Conservation (phyloP, 2,329 filamentous ascomycete species). For the Pyrenophora seminiperda region DNA sequence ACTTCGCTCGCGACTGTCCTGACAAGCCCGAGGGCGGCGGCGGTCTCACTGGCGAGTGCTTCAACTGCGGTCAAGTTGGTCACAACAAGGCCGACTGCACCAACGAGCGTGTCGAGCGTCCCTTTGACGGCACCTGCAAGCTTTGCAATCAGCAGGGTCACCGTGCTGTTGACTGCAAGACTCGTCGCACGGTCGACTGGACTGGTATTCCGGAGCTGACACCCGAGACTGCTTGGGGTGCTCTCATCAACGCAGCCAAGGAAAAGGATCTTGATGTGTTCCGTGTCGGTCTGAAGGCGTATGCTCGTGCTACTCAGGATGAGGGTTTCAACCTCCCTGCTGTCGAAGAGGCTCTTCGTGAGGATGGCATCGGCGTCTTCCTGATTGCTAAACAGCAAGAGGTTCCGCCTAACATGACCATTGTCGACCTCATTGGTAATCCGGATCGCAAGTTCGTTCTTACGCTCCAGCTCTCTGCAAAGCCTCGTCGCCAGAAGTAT, state of each 20-base stretch:
- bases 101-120: slow-evolving; percentile 58
- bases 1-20: slow-evolving; percentile 58
- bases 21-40: slow-evolving; percentile 46
- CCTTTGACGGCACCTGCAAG: slow-evolving; percentile 63
- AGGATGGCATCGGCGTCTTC: slow-evolving; percentile 54
- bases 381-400: slow-evolving; percentile 59
- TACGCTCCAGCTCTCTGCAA: slow-evolving; percentile 64
- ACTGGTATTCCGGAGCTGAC: slow-evolving; percentile 53
- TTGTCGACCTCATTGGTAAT: slow-evolving; percentile 61
- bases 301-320: slow-evolving; percentile 51
- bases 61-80: slow-evolving; percentile 64
- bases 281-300: slow-evolving; percentile 53
- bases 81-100: slow-evolving; percentile 68
- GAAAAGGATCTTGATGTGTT: slow-evolving; percentile 59
- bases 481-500: slow-evolving; percentile 60
- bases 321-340: slow-evolving; percentile 52
- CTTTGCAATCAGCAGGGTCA: slow-evolving; percentile 60
- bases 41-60: slow-evolving; percentile 57
- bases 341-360: slow-evolving; percentile 58
- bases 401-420: slow-evolving; percentile 52
- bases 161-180: slow-evolving; percentile 55
- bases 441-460: slow-evolving; percentile 68
- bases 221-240: slow-evolving; percentile 57
- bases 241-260: slow-evolving; percentile 56
- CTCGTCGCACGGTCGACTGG: slow-evolving; percentile 45